Conservation (phyloP, 805 yeast species). For the Candida ulmi region DNA sequence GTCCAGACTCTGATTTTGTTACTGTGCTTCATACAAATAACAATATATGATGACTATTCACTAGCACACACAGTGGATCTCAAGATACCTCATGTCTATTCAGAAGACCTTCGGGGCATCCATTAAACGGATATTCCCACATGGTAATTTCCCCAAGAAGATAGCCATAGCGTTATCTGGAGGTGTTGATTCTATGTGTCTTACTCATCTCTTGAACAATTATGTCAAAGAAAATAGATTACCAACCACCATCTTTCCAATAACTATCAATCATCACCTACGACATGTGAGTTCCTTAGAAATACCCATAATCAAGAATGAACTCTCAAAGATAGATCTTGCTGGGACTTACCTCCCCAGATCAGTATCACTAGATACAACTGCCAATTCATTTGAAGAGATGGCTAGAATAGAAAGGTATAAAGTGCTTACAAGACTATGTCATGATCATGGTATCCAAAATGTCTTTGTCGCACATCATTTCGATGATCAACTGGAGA, state of each 20-base stretch:
- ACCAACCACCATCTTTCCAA: conserved; percentile 38
- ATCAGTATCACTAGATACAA: conserved; percentile 20
- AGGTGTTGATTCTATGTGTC: conserved; percentile 76
- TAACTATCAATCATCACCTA: conserved; percentile 62
- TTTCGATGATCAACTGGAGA: conserved; percentile 67
- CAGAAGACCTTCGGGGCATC: no score
- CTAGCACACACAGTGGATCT: no score
- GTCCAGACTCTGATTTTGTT: no score
- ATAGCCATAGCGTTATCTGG: conserved; percentile 66
- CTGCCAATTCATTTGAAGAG: conserved; percentile 42
- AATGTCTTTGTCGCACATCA: conserved; percentile 63
- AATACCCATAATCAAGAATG: conserved; percentile 20
- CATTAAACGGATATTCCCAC: not conserved
- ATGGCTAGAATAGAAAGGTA: conserved; percentile 55
- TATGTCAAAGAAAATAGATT: conserved; percentile 27
- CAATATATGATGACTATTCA: no score
- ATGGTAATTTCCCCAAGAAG: conserved; percentile 19
- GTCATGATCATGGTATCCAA: conserved; percentile 28
- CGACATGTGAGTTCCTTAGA: conserved; percentile 29
- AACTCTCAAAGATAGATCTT: conserved; percentile 13
- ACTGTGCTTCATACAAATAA: no score
- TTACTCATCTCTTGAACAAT: conserved; percentile 43
- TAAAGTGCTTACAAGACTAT: conserved; percentile 33
- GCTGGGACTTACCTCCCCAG: conserved; percentile 25
- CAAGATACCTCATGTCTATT: no score